Percentiles rank a stretch among this genome's conserved stretches.
These are phyloP conservation scores for Cutaneotrichosporon sp. DNA, from an alignment of 1,284 basidiomycete species.

Conservation along the genomic window DNA sequence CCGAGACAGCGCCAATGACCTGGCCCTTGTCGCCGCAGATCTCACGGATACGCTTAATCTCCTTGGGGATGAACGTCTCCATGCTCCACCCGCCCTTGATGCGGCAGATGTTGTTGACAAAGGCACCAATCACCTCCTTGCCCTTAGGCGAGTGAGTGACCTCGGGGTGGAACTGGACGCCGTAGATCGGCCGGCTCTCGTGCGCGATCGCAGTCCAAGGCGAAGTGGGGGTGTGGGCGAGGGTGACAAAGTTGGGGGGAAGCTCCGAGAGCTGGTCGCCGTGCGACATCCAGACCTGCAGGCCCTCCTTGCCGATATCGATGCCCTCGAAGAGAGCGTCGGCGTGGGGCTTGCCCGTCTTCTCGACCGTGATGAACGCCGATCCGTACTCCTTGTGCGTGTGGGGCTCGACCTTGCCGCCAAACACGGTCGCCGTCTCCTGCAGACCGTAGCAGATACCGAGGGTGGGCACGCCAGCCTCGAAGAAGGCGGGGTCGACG, in stretches of 20 bases:
- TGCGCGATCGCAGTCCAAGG: conserved; percentile 95
- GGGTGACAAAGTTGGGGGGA: conserved; percentile 81
- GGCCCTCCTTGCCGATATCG: conserved; percentile 61
- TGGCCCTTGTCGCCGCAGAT: conserved; percentile 93
- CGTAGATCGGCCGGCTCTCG: conserved; percentile 83
- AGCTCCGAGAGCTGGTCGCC: conserved; percentile 86
- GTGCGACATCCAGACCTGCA: conserved; percentile 99
- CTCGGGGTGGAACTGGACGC: conserved; percentile 99
- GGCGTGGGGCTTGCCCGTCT: conserved; percentile 63
- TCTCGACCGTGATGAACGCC: conserved; percentile 74
- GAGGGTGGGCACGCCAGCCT: conserved; percentile 83
- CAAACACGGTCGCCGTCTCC: conserved; percentile 91
- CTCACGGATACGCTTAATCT: conserved; percentile 89
- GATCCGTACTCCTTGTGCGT: conserved; percentile 95
- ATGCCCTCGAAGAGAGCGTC: conserved; percentile 84
- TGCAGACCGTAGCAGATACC: conserved; percentile 98
- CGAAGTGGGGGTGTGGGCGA: conserved; percentile 82
- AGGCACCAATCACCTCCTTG: conserved; percentile 85
- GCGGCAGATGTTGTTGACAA: conserved; percentile 80
- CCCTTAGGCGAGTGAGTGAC: conserved; percentile 93
- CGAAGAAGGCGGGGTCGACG: conserved; percentile 93
- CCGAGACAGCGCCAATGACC: conserved; percentile 96
- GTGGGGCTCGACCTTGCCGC: conserved; percentile 83
- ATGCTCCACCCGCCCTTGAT: conserved; percentile 91
- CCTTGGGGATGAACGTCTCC: conserved; percentile 96